These are phyloP conservation scores for Lactuca saligna DNA, from an alignment of 129 eudicot genomes.

Conservation along the genomic window DNA sequence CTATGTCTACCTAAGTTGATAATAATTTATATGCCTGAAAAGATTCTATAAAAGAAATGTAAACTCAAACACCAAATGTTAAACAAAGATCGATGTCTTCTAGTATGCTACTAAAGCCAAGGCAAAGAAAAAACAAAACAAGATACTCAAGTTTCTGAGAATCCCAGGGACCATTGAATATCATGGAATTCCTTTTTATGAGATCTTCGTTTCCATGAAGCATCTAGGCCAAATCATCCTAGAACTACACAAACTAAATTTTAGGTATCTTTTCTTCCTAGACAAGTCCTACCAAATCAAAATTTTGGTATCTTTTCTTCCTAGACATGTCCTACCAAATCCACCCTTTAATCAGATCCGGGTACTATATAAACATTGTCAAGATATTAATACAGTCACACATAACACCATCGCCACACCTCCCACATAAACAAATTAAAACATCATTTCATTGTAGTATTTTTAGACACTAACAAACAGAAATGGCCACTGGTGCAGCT, in stretches of 20 bases:
- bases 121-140: neutral
- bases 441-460: neutral
- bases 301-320: slow-evolving; percentile 15
- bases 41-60: neutral
- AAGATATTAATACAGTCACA: neutral
- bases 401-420: neutral
- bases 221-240: neutral
- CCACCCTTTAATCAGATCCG: neutral
- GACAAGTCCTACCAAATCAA: neutral
- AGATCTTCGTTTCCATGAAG: slow-evolving; percentile 8
- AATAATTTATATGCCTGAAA: neutral
- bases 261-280: slow-evolving; percentile 12
- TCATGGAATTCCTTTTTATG: neutral
- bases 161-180: neutral
- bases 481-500: neutral
- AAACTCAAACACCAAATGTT: neutral
- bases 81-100: slow-evolving; percentile 1
- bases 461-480: neutral
- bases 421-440: neutral
- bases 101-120: neutral
- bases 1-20: neutral
- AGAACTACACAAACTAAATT: neutral
- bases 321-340: neutral
- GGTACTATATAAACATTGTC: slow-evolving; percentile 2
- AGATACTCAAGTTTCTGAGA: neutral